phyloP scores from a whole-genome alignment of 2,329 filamentous ascomycete species.

The Rugonectria rugulosa region DNA sequence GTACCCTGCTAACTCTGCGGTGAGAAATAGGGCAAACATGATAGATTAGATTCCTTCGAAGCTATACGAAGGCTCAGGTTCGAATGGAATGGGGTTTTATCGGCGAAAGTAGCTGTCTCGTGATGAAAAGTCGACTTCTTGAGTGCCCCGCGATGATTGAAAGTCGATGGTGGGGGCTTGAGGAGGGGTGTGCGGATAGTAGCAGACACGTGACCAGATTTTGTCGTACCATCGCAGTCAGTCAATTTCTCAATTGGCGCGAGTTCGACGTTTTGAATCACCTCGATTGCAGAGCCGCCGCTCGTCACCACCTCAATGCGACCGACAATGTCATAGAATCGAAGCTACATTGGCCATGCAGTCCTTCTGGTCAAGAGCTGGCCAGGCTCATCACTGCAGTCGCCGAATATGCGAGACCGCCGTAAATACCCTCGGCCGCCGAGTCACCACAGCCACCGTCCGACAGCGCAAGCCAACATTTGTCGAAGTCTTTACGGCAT shows the following conservation, averaged over 20 bases:
- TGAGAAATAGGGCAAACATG: conserved; percentile 73
- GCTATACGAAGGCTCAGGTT: not conserved
- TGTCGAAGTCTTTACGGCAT: conserved; percentile 68
- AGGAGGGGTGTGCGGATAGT: conserved; percentile 39
- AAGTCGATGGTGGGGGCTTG: conserved; percentile 29
- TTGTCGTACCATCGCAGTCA: conserved; percentile 39
- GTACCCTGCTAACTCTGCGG: conserved; percentile 75
- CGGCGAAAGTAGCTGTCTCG: conserved; percentile 6
- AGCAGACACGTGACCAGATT: conserved; percentile 33
- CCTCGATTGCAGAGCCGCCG: conserved; percentile 32
- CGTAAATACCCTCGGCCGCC: conserved; percentile 56
- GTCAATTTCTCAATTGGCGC: conserved; percentile 32
- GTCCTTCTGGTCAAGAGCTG: conserved; percentile 72
- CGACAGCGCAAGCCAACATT: conserved; percentile 58
- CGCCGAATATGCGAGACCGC: conserved; percentile 67
- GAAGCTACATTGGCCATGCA: conserved; percentile 61
- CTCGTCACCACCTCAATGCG: conserved; percentile 20
- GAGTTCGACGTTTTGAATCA: conserved; percentile 24
- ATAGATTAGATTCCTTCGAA: conserved; percentile 23
- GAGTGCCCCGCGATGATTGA: conserved; percentile 11
- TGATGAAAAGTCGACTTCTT: conserved; percentile 20
- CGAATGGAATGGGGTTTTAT: not conserved
- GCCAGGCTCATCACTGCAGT: conserved; percentile 68
- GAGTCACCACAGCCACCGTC: conserved; percentile 55
- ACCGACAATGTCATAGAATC: conserved; percentile 35